Base-by-base conservation (phyloP, 2,329 filamentous ascomycete species). In the Sphaerulina populicola region DNA sequence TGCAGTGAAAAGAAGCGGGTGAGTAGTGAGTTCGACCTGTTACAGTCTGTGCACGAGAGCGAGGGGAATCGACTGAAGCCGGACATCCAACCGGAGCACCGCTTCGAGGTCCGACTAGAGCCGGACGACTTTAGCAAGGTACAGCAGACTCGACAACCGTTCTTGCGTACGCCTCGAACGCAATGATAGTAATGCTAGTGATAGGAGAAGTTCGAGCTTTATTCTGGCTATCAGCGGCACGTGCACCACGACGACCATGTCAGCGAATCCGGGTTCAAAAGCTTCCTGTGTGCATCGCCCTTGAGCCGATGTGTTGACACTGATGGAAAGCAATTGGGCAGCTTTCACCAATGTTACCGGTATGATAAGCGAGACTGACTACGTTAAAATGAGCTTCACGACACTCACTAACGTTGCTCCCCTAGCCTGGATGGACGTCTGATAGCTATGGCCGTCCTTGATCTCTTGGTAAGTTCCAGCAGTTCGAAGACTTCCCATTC, bases 381-480 rank as follows among this genome's bases (percentile, higher is more conserved):
- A 12, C 39, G 11, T 10, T 9, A 23, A 23, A 7, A 7, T 91
- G 23, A 27, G 23, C 90, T 65, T 29, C 6, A 14, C 18, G 27
- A 21, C 29, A 35, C 21, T 29, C 12, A 18, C 37, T 41, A 27
- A 41, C 29, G 10, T 12, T 11, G 5, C 6, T 2, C 6, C 9
- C 23, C n/a, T 7, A 77, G 86, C 29, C 72, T 93, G 2, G 85
- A 93, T 62, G 86, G 85, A 18, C 75, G 80, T 44, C 73, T 93
- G 11, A 80, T 91, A 21, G 87, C 87, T 2, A 77, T 93, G 57
- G 83, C 83, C 0, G 83, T 93, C 1, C 71, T 93, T 4, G 87
- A 93, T 64, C 73, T 93, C 7, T 72, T 93, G 1, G 23, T 27
- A 27, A 27, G 23, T 27, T 27, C 23, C 23, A 27, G 23, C 23